A percentile compares a stretch with the other conserved stretches of the same genome.
phyloP scores from a whole-genome alignment of 331 rosid species.

The Dryas integrifolia region DNA sequence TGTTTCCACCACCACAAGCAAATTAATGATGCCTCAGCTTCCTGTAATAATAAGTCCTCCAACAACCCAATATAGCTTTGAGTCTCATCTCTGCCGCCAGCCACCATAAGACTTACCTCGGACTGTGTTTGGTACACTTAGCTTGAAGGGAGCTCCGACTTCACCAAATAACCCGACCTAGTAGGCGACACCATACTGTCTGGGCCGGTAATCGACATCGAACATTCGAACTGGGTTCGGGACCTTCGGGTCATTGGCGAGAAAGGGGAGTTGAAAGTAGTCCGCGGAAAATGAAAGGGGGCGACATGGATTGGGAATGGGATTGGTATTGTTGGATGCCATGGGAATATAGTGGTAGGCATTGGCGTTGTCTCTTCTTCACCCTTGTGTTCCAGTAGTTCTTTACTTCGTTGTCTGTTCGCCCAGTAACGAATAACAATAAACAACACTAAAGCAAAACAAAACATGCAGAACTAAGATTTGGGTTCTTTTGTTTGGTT shows the following conservation, averaged over 20 bases:
- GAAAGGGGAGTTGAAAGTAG: conserved; percentile 23
- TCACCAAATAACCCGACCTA: conserved; percentile 27
- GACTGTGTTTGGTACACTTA: conserved; percentile 42
- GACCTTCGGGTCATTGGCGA: conserved; percentile 31
- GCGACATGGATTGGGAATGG: conserved; percentile 17
- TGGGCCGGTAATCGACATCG: too few species aligned
- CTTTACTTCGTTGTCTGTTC: conserved; percentile 94
- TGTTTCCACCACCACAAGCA: conserved; percentile 18
- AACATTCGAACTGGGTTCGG: conserved; percentile 33
- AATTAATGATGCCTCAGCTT: conserved; percentile 41
- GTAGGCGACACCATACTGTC: conserved; percentile 16
- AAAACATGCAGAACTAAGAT: background rate
- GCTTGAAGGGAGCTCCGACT: conserved; percentile 71
- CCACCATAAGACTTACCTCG: conserved; percentile 6
- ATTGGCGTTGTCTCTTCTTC: conserved; percentile 74
- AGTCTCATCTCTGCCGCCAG: background rate
- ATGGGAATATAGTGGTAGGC: conserved; percentile 63
- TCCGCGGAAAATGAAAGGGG: conserved; percentile 51
- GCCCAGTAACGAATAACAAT: conserved; percentile 54
- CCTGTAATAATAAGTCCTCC: conserved; percentile 51
- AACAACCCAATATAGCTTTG: conserved; percentile 35
- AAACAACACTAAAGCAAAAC: background rate
- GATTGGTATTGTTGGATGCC: conserved; percentile 38
- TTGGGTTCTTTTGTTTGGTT: too few species aligned
- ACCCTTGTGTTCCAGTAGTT: conserved; percentile 91